These are phyloP conservation scores for Coprinellus micaceus DNA, from an alignment of 768 basidiomycete species.

Conservation along the genomic window DNA sequence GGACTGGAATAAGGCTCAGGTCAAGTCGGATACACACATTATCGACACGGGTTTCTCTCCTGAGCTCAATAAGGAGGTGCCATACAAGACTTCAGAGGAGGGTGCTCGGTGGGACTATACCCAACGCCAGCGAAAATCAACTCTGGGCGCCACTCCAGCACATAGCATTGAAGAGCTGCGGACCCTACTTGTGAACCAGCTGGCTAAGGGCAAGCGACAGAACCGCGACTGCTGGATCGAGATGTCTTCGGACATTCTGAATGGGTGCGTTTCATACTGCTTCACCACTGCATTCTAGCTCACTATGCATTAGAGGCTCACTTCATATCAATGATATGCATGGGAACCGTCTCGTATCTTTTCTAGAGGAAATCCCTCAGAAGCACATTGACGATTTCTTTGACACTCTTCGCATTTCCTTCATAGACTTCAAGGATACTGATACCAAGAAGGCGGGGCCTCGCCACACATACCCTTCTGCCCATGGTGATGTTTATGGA, in stretches of 20 bases:
- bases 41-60: not conserved
- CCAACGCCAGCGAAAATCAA: not conserved
- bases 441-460: not conserved
- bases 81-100: not conserved
- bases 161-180: not conserved
- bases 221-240: not conserved
- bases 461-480: not conserved
- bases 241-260: not conserved
- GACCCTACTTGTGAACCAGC: not conserved
- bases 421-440: not conserved
- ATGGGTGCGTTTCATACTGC: not conserved
- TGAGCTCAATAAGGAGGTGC: not conserved
- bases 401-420: not conserved
- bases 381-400: not conserved
- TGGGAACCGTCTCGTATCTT: not conserved
- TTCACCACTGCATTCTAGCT: not conserved
- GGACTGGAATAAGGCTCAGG: not conserved
- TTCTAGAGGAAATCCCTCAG: not conserved
- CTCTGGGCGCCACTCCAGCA: not conserved
- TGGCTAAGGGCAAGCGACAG: not conserved
- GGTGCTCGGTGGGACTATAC: not conserved
- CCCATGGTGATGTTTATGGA: not conserved
- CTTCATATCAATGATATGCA: not conserved
- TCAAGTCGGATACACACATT: not conserved
- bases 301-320: not conserved